Evolutionary conservation across 805 yeast genomes (phyloP), one percentile per base, ranked within the genome.

Genomic region (Wickerhamiella sorbophila): DNA sequence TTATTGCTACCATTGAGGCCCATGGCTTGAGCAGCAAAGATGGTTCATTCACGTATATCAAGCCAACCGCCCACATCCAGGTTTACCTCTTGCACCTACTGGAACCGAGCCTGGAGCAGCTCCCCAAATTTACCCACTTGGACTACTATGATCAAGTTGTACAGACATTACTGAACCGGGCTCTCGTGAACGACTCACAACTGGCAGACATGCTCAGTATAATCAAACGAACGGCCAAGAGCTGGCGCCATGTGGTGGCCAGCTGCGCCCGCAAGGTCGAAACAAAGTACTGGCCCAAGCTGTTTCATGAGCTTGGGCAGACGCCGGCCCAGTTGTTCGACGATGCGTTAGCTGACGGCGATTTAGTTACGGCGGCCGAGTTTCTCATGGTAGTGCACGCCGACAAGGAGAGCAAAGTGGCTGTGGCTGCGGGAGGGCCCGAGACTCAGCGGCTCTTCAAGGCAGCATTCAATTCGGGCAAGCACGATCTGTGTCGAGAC

Each of bases 181-280:
- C 56, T 3, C 48, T 62, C 22, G 62, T 56, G 9, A 51, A 51
- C 15, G 34, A 44, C 39, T 44, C 12, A 38, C 36, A 38, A 46
- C 41, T 44, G 14, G 16, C n/a, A 20, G 38, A 36, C n/a, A 22
- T 36, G 24, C 17, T 24, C 8, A 15, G 24, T 4, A 8, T 36
- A 8, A 19, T 24, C 15, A 22, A 24, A n/a, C 18, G 19, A 17
- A 9, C 38, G 12, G 14, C 38, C 4, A n/a, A 21, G 21, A 22
- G 20, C n/a, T 36, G 38, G 38, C 38, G 24, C 6, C 64, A 60
- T 26, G 62, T 65, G 6, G 48, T 66, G 4, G 64, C 65, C 3
- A 62, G 65, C 4, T 74, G 79, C 49, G 70, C 77, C 27, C 59
- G 81, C 26, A 75, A 75, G 46, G 74, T 74, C 14, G 81, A 75